A percentile compares a stretch with the other conserved stretches of the same genome.
These are phyloP conservation scores for Heliamphora exappendiculata DNA, from an alignment of 148 eudicot species.

Conservation along the genomic window DNA sequence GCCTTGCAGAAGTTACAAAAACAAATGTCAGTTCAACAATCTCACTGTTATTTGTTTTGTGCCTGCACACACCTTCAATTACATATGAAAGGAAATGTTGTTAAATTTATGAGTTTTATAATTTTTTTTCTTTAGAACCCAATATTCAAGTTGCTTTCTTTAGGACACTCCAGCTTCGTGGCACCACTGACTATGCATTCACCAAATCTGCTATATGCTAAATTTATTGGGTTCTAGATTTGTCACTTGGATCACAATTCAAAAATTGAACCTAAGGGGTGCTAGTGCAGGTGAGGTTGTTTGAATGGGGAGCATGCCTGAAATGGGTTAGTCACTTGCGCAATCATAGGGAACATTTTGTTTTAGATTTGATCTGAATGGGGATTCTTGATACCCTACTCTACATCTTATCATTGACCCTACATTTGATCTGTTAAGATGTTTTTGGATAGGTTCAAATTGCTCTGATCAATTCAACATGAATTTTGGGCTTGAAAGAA, in stretches of 20 bases:
- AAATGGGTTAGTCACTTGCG: not conserved
- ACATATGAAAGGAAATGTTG: not conserved
- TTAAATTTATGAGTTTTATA: not conserved
- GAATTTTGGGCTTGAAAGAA: no score
- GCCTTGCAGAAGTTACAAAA: slow-evolving; percentile 56
- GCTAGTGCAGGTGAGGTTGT: not conserved
- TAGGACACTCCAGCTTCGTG: not conserved
- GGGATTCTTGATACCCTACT: not conserved
- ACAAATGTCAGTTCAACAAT: slow-evolving; percentile 35
- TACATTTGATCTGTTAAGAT: no score
- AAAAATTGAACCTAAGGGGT: not conserved
- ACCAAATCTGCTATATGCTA: not conserved
- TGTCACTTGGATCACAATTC: not conserved
- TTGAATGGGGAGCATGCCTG: not conserved
- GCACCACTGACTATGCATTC: not conserved
- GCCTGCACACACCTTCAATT: not conserved
- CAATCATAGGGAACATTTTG: not conserved
- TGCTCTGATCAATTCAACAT: no score
- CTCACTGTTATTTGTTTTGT: not conserved
- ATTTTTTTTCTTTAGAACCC: not conserved
- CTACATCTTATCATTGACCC: not conserved
- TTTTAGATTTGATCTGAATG: not conserved
- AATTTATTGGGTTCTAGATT: not conserved
- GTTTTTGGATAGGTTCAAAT: no score
- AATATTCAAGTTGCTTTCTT: not conserved